Evolutionary conservation across 2,329 filamentous ascomycete genomes (phyloP), one percentile per base, ranked within the genome.

Genomic region (Shiraia bambusicola): DNA sequence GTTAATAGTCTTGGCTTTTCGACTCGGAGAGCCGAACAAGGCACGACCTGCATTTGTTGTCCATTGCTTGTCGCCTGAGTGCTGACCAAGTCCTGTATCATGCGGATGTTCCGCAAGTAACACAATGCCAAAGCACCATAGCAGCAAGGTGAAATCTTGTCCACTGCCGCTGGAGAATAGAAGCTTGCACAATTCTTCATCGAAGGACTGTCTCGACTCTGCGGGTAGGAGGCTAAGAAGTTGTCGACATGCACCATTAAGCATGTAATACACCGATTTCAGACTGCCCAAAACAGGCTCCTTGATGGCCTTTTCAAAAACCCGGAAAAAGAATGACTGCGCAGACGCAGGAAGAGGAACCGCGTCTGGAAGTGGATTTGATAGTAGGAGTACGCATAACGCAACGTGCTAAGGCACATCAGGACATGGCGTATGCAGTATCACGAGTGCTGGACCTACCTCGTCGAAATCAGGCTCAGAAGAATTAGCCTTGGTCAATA

Each of bases 161-260:
- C 48, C 50, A 6, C 52, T 46, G 14, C 33, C 37, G 3, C 54
- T 55, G 1, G 60, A 61, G 1, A 50, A 55, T 0, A 69, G 39
- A 15, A 67, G 59, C 5, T 54, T 47, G 35, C 51, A 56, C 17
- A 69, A 31, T 22, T 59, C 52, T 12, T 52, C 41, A 22, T 69
- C 63, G 15, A 67, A 63, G 9, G 45, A 41, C 25, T 57, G 50
- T 24, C 45, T 49, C 10, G 37, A 31, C 5, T 58, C 54, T 4
- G 47, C 11, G 2, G 63, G 48, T 14, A 69, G 50, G 8, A 63
- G 37, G 12, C 33, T 34, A 7, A 64, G 43, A 2, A 70, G 56
- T 3, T 56, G 54, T 15, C 50, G 42, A 41, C 67, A 69, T n/a
- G 66, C 65, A 32, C 67, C 67, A 41, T 64, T 61, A 16, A 69